A percentile compares a stretch with the other conserved stretches of the same genome.
These are phyloP conservation scores for Dothidotthia symphoricarpi DNA, from an alignment of 2,329 filamentous ascomycete species.

Conservation along the genomic window DNA sequence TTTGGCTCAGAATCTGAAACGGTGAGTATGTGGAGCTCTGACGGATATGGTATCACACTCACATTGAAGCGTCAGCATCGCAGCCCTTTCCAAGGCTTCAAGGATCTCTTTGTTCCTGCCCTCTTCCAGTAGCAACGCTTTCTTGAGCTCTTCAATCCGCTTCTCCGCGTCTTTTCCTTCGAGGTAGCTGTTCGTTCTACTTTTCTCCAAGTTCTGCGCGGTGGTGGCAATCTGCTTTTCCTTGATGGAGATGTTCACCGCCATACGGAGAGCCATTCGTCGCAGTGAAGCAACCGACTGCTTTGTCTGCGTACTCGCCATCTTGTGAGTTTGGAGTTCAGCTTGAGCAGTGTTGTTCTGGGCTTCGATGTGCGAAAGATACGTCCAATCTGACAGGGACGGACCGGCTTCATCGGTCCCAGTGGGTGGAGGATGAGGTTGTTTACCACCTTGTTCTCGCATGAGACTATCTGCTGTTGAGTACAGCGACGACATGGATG, in stretches of 20 bases:
- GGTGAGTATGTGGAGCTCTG: constrained; percentile 4
- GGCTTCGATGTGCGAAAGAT: constrained; percentile 37
- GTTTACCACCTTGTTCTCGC: constrained; percentile 26
- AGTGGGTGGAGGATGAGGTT: constrained; percentile 11
- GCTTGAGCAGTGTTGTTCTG: constrained; percentile 35
- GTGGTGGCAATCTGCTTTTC: constrained; percentile 39
- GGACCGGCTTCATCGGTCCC: constrained; percentile 9
- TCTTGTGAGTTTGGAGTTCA: constrained; percentile 35
- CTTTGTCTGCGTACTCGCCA: constrained; percentile 36
- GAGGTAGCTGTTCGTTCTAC: constrained; percentile 34
- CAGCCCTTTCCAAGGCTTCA: constrained; percentile 37
- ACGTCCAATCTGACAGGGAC: constrained; percentile 39
- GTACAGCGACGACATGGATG: no score
- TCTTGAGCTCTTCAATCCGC: constrained; percentile 34
- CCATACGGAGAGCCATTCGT: constrained; percentile 40
- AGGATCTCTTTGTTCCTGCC: constrained; percentile 40
- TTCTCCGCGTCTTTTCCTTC: constrained; percentile 33
- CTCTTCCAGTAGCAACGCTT: constrained; percentile 35
- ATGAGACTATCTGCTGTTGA: constrained; percentile 33
- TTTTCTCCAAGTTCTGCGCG: constrained; percentile 32
- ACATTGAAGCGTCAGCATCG: constrained; percentile 41
- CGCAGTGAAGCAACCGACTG: constrained; percentile 37
- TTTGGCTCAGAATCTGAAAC: constrained; percentile 28
- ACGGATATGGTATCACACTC: constrained; percentile 5
- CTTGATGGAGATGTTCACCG: constrained; percentile 42